These are phyloP conservation scores for Elaeis oleifera DNA, from an alignment of 202 grass and related monocot genomes.

Conservation along the genomic window DNA sequence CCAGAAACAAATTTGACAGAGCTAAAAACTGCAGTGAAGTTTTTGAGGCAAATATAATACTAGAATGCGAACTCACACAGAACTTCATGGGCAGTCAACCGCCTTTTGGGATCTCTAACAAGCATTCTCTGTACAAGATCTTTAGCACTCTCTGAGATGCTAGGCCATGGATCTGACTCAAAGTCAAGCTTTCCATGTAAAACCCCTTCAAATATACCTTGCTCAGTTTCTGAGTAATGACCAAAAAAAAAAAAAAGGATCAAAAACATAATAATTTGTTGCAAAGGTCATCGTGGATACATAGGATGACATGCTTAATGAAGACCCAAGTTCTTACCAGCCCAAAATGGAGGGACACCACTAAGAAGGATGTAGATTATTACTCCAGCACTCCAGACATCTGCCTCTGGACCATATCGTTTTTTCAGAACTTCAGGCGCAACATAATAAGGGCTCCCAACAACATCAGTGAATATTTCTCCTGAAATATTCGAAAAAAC, in stretches of 20 bases:
- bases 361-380: conserved; percentile 96
- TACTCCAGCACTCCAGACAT: conserved; percentile 98
- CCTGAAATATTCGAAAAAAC: conserved; percentile 27
- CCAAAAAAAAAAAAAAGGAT: not conserved
- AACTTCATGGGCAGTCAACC: conserved; percentile 91
- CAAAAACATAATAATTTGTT: conserved; percentile 10
- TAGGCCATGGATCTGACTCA: conserved; percentile 84
- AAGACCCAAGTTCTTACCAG: conserved; percentile 60
- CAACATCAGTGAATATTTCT: conserved; percentile 75
- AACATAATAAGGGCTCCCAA: conserved; percentile 96
- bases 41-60: too few relatives aligned
- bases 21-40: too few relatives aligned
- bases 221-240: conserved; percentile 65
- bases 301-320: not conserved
- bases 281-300: not conserved
- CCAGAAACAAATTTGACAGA: too few relatives aligned
- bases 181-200: conserved; percentile 92
- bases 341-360: conserved; percentile 98
- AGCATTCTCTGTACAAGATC: conserved; percentile 96
- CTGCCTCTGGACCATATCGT: conserved; percentile 73
- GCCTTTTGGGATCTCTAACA: conserved; percentile 82
- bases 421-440: conserved; percentile 89
- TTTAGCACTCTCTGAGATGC: conserved; percentile 85
- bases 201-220: conserved; percentile 99
- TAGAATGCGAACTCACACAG: conserved; percentile 59